Base-by-base conservation (phyloP, 371 early-diverging fungal species). In the Syncephalastrum sp. region DNA sequence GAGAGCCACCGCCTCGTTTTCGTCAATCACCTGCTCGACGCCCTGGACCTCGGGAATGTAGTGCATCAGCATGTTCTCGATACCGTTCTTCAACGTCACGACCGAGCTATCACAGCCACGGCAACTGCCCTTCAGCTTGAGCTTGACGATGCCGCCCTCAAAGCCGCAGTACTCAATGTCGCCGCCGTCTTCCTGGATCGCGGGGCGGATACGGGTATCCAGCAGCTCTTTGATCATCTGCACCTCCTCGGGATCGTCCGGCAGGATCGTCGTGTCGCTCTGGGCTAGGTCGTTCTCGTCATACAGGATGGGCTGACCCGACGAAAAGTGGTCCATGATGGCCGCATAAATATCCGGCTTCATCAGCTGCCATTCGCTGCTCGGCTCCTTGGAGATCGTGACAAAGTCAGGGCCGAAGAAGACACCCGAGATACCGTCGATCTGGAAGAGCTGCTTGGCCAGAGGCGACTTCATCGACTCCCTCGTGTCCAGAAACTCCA, bases 51-150 rank as follows among this genome's bases (percentile, higher is more conserved):
- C 98, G 1, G 98, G 97, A 50, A 98, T 88, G 67, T 97, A 98
- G 70, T 98, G 96, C 88, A 91, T 94, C 64, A 98, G 72, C 99
- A 98, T 98, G 60, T 93, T 95, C 72, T 97, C 98, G 59, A 98
- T 96, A 4, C 99, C 99, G 63, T 95, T 94, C 83, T 97, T 98
- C 29, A 97, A 82, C 0, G 96, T 97, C 8, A 97, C 84, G 0
- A 86, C 81, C 38, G 90, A 84, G 16, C 89, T 89, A 48, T 94
- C 92, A 65, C 99, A 98, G 7, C 95, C 92, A 57, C 97, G 77
- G 76, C 99, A 98, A 16, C 96, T 89, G n/a, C 99, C 99, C 65
- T 91, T 90, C 51, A 98, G 75, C 69, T 91, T 90, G 53, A 98
- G 78, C 69, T 87, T 88, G 33, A 98, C 97, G 17, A 93, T 79